Evolutionary conservation across 2,329 filamentous ascomycete species (phyloP), one percentile per base, ranked within the genome.

Genomic region (Fusarium floridanum): DNA sequence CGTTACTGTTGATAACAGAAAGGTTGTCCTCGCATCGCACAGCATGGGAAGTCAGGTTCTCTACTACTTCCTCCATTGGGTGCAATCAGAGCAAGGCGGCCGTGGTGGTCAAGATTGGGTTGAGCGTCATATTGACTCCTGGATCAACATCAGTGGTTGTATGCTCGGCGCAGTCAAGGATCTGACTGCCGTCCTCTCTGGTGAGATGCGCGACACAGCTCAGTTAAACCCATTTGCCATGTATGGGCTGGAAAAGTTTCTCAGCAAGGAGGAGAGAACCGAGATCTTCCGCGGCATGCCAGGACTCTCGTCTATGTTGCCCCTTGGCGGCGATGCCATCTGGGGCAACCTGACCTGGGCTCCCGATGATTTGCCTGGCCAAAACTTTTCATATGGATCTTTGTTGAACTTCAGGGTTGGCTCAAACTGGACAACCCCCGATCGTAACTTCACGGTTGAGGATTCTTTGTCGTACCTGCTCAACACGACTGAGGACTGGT

Each of bases 61-160:
- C 6, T 96, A 97, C 82, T 97, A 93, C 82, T 93, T 92, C 77
- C 90, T 95, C 70, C 91, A 92, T 75, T 93, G 91, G 91, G 97
- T 97, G 1, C 94, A 97, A 17, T 90, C 90, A 63, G 89, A 92
- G 3, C 87, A 91, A 63, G 94, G 94, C 6, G 97, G 97, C 6
- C 91, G 91, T 22, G 96, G 95, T 2, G 96, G 97, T 1, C 88
- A 92, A 41, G 89, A 91, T 63, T 99, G 97, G 97, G 96, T 99
- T 0, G 95, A 99, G 68, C 89, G 89, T 20, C 90, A 98, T 80
- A 88, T 99, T 61, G 97, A 97, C 75, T 93, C 94, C 4, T 99
- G 97, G 95, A 97, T 99, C 86, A 99, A 99, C 82, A 95, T 99
- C 78, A 97, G 94, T 76, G 97, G 97, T 7, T 99, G 96, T 83